Evolutionary conservation across 768 basidiomycete species (phyloP), one percentile per base, ranked within the genome.

Genomic region (Lanmaoa pseudosensibilis): DNA sequence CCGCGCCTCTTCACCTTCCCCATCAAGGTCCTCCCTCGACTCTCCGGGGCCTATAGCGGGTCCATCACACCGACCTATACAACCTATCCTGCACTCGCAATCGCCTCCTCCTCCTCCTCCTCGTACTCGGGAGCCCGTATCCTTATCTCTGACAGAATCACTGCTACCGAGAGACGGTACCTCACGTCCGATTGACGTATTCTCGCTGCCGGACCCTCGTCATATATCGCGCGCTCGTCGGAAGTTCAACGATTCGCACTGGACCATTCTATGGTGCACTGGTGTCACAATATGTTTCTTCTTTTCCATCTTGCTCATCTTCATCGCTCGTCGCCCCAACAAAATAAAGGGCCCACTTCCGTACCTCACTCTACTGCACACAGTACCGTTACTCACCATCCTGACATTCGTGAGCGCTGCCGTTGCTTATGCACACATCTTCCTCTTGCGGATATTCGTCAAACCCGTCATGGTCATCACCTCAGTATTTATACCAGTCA

Each of bases 401-500:
- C 74, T 92, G 54, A 89, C 87, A 4, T 77, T 88, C 57, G 66
- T 84, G 56, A 88, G 88, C 65, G 89, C 91, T 12, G 70, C 77
- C 21, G 81, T 82, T 44, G 87, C 90, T 9, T 93, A 93, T 67
- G 72, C 77, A 41, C 88, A 92, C 68, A 83, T 92, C 41, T 80
- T 85, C 59, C 78, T 95, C 40, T 74, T 96, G 48, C 84, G 86
- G 55, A 78, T 91, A 56, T 93, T 94, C 63, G 88, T 92, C 55
- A 83, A 86, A 54, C 93, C 94, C 18, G 88, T 92, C 48, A 85
- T 96, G 77, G 73, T 92, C 37, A 80, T 80, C 23, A 92, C 90
- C 0, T 85, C 86, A 18, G 76, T 93, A 27, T 88, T 88, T 64
- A 83, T 90, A 46, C 90, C 92, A 39, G 80, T 81, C 27, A 85